Base-by-base conservation (phyloP, 768 basidiomycete genomes). In the Sarcodon sp. region DNA sequence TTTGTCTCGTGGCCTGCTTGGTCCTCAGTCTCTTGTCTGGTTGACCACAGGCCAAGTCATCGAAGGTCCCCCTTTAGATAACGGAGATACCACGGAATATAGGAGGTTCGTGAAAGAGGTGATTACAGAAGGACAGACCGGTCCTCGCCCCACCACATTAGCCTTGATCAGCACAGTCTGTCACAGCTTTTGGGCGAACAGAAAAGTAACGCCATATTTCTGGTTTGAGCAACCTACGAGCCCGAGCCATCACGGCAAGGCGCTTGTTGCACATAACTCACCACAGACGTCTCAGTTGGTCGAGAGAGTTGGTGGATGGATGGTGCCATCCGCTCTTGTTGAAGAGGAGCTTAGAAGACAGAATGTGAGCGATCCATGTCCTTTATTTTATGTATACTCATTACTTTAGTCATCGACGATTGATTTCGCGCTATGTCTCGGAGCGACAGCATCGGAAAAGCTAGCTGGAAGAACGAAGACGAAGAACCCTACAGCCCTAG, bases 291-390 rank as follows among this genome's bases (percentile, higher is more conserved):
- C 78, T 44, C 86, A 89, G 65, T 75, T 96, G 27, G 86, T 87
- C 51, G 90, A 93, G 55, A 75, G 90, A 45, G 88, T 96, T 13
- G 66, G 77, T 3, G 81, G 84, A 6, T 99, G 96, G 96, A 83
- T 86, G 54, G 92, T 98, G 7, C 72, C 82, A 9, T 87, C 85
- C 56, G 64, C 74, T 35, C 71, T 89, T 44, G 82, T 99, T 32
- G 93, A 98, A 66, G 87, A 94, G 58, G 94, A 99, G 65, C 65
- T 98, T 55, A 76, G 96, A 64, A 75, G 93, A 64, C 96, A 98
- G 69, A 93, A 94, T 65, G 94, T 96, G 66, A 71, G 91, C 66
- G 37, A 15, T 36, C 16, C 34, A 39, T 12, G 12, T 16, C 12
- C 15, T 16, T 43, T 35, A 5, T 10, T 41, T 35, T 33, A 16